Percentiles rank a stretch among this genome's conserved stretches.
These are phyloP conservation scores for Neostapfia colusana DNA, from an alignment of 176 grass and related monocot species.

Conservation along the genomic window DNA sequence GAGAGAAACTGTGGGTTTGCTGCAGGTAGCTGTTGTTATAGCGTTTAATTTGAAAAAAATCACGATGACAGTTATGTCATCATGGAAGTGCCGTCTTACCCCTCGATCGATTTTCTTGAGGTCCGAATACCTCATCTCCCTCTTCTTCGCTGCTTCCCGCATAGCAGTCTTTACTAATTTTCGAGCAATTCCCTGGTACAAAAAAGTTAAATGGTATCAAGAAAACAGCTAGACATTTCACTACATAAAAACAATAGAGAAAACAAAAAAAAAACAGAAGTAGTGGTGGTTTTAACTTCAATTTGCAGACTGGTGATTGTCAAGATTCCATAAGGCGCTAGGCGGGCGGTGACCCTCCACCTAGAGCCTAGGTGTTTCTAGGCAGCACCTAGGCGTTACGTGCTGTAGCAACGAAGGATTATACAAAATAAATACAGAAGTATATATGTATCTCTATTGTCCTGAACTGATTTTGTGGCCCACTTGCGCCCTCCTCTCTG, in stretches of 20 bases:
- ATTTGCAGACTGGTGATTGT: not conserved
- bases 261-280: not conserved
- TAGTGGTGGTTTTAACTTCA: not conserved
- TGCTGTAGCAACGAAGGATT: too few relatives aligned
- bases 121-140: constrained; percentile 91
- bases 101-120: constrained; percentile 85
- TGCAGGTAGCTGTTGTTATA: constrained; percentile 52
- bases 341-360: too few relatives aligned
- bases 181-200: constrained; percentile 63
- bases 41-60: constrained; percentile 74
- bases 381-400: too few relatives aligned
- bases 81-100: constrained; percentile 77
- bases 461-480: too few relatives aligned
- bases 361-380: too few relatives aligned
- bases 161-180: constrained; percentile 75
- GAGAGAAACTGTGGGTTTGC: constrained; percentile 55
- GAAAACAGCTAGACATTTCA: constrained; percentile 3
- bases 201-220: constrained; percentile 36
- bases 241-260: constrained; percentile 2
- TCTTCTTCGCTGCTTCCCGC: constrained; percentile 81
- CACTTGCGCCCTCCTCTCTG: too few relatives aligned
- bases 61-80: constrained; percentile 79
- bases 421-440: too few relatives aligned
- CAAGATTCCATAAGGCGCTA: not conserved
- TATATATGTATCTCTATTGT: too few relatives aligned